A percentile compares a stretch with the other conserved stretches of the same genome.
Conservation (phyloP, 163 green algal species). For the Volvox carteri region DNA sequence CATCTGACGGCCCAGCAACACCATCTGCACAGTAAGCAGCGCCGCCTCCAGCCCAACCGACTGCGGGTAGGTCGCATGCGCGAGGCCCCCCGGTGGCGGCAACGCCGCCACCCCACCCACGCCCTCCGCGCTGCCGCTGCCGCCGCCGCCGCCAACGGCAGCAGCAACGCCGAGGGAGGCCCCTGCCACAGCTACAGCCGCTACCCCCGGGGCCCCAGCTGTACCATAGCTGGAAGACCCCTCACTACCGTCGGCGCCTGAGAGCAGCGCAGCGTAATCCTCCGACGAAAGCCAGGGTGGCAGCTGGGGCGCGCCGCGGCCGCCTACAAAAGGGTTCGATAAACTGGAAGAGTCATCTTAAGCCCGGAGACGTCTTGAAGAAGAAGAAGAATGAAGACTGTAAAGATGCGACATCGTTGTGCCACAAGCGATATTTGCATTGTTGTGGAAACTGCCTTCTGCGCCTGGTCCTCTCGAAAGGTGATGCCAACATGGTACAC, state of each 20-base stretch:
- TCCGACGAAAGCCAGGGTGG: conserved; percentile 75
- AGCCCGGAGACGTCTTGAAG: too few species aligned
- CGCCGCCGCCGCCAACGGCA: neutral
- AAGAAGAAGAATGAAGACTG: too few species aligned
- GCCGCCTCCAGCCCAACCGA: conserved; percentile 70
- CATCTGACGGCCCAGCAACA: conserved; percentile 76
- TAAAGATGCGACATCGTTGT: too few species aligned
- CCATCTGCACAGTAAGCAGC: conserved; percentile 80
- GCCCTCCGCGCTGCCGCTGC: neutral
- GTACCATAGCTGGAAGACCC: too few species aligned
- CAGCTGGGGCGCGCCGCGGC: conserved; percentile 69
- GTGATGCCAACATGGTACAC: too few species aligned
- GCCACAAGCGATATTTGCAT: too few species aligned
- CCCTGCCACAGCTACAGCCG: neutral
- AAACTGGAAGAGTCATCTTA: neutral
- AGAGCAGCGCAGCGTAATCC: conserved; percentile 8
- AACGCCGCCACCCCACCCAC: neutral
- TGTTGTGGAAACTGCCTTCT: too few species aligned
- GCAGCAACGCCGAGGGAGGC: neutral
- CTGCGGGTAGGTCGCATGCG: conserved; percentile 74
- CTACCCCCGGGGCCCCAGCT: too few species aligned
- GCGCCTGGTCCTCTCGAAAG: too few species aligned
- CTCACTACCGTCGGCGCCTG: neutral
- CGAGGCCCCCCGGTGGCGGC: neutral
- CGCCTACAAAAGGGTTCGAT: conserved; percentile 58